Evolutionary conservation across 306 rosid species (phyloP), one percentile per base, ranked within the genome.

Genomic region (Erythrophleum fordii): DNA sequence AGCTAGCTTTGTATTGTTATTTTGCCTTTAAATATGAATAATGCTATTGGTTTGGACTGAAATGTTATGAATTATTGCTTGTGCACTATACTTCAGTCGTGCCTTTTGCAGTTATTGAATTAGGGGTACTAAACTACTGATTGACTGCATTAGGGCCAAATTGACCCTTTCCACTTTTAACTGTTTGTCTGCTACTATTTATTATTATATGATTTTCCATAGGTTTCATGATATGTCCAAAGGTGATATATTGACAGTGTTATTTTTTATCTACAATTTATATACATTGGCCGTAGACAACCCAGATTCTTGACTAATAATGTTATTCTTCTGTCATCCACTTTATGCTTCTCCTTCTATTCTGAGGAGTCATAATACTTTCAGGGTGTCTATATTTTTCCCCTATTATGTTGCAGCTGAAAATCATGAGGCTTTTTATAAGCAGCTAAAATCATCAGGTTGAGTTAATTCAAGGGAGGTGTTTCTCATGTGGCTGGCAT

Each of bases 21-120:
- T 23, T 74, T 44, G 8, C 12, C 9, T 26, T 28, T 6, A 11
- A 60, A 68, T 73, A 68, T 49, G 73, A 75, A 58, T 18, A 66
- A 45, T 67, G 70, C 46, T 35, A 46, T 65, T 71, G 80, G 65
- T 59, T 73, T 68, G 68, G 17, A 65, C 65, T 72, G 60, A 77
- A 22, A 69, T 51, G 68, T 25, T 49, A 46, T 56, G 73, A 39
- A n/a, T 17, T 37, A 35, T 52, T 58, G 48, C 70, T 71, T 11
- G 67, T 18, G 22, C 37, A 29, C 44, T 39, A 25, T 35, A 44
- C 31, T 26, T 10, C 35, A 35, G 20, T 52, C 20, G 17, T 39
- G 65, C 78, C 66, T 56, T 78, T 62, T 67, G 77, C 66, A 34
- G 66, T 70, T 25, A 14, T 5, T 45, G 55, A 80, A 49, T 60